Evolutionary conservation across 441 rosid genomes (phyloP), one percentile per base, ranked within the genome.

Genomic region (Jatropha multifida): DNA sequence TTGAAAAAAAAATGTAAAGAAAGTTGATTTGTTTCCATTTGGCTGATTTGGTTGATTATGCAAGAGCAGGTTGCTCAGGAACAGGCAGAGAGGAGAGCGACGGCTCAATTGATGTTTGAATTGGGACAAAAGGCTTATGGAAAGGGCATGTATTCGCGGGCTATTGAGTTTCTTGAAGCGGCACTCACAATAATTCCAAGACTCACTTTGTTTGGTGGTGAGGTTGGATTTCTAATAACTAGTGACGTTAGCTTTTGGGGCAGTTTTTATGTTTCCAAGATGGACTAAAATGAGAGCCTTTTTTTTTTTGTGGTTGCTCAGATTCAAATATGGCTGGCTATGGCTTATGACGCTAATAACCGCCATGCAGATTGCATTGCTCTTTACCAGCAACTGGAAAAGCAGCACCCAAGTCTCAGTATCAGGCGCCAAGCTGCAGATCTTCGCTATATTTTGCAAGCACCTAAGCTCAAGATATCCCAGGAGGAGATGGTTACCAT

Each of bases 241-340:
- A 61, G 59, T 52, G 72, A 68, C 65, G 56, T 64, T 20, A 9
- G 26, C 44, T 23, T 38, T 4, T 10, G n/a, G 7, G 55, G 37
- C 14, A 44, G 20, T 69, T 73, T 12, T 20, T 58, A 7, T 55
- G n/a, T 73, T 44, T 27, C 42, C 44, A 23, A 40, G 2, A 55
- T 38, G 2, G 11, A 23, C n/a, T 58, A 38, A 49, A 1, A 18
- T 15, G 6, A 44, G 40, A 18, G 42, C 4, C 40, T 27, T 73
- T 48, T 58, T 58, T 5, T 7, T 20, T n/a, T 27, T 44, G 14
- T 64, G 71, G 73, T 81, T 68, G 60, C 76, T 79, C 87, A 95
- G 97, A 93, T 95, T 80, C 99, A 95, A 83, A 92, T 93, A 82
- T 95, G 99, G 99, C 84, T 95, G 67, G 99, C 96, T 44, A 93